Base-by-base conservation (phyloP, 176 grass and related monocot species). In the Raddia distichophylla region DNA sequence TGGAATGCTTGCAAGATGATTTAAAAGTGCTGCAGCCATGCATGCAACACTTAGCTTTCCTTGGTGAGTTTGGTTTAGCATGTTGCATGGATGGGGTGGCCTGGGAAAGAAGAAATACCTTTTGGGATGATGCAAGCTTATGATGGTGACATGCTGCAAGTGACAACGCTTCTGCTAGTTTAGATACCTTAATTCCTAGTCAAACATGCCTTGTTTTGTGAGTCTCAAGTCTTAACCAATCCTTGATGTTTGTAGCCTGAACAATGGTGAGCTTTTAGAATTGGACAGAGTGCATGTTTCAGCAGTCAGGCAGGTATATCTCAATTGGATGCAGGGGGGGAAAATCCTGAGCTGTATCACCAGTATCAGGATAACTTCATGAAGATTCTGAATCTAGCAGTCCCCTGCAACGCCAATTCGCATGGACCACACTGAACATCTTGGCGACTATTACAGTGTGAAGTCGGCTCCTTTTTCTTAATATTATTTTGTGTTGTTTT, bases 41-140 rank as follows among this genome's bases (percentile, higher is more conserved):
- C 37, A 80, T 83, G 59, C 17, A 73, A 57, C 33, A 87, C 27
- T 27, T 27, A 91, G 52, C 67, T 73, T 88, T 74, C 76, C 72
- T 84, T 89, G 80, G 47, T 43, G 87, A 79, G 15, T 50, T 84
- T 86, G 87, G 89, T 90, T 92, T 92, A 85, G 91, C 61, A 92
- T 94, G 77, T 95, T 88, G 43, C 85, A 48, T 74, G 60, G 32
- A 86, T 57, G 87, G 71, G 86, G 59, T 94, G 75, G 69, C 94
- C 94, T 94, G 47, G 78, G 22, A 22, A 79, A 60, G 71, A 97
- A 94, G 94, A 87, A 90, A 94, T 94, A 67, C 94, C 91, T 91
- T 91, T 54, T 82, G 58, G 61, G 69, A 16, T 49, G 73, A 84
- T 84, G 71, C 56, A 91, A 87, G 74, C 75, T 78, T 86, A 72